phyloP scores from a whole-genome alignment of 176 grass and related monocot species.

The Poa pratensis region DNA sequence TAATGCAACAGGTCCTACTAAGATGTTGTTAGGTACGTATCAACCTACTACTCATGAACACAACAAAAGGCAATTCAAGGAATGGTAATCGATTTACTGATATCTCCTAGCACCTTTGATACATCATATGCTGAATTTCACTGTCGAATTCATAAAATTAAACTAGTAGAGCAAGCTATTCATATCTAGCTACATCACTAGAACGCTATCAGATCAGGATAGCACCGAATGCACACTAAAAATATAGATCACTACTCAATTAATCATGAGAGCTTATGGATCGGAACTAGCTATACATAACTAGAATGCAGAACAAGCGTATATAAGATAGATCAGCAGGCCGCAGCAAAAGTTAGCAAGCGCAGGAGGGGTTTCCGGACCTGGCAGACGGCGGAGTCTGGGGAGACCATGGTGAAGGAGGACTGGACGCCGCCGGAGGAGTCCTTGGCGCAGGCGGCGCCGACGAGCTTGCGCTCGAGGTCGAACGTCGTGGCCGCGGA shows the following conservation, averaged over 20 bases:
- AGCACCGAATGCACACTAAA: not conserved
- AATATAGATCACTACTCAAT: not conserved
- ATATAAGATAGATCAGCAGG: not conserved
- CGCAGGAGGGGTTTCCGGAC: not conserved
- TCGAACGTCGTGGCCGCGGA: constrained; percentile 67
- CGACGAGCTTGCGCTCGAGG: constrained; percentile 78
- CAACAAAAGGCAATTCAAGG: not conserved
- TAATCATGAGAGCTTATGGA: not conserved
- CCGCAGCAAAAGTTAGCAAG: too few relatives aligned
- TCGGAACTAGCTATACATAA: not conserved
- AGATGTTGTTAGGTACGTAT: not conserved
- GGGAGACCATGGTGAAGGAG: constrained; percentile 87
- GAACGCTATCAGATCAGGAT: not conserved
- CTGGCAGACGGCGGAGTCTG: constrained; percentile 88
- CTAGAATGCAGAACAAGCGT: not conserved
- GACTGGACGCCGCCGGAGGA: constrained; percentile 70
- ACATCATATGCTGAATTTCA: not conserved
- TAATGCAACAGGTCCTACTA: not conserved
- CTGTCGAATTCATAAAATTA: not conserved
- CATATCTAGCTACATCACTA: not conserved
- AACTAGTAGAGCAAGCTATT: not conserved
- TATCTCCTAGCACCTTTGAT: not conserved
- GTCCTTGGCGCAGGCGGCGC: constrained; percentile 56
- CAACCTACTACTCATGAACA: not conserved
- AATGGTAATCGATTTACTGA: not conserved